phyloP scores from a whole-genome alignment of 192 early-diverging fungal genomes.

The Dissophora globulifera region DNA sequence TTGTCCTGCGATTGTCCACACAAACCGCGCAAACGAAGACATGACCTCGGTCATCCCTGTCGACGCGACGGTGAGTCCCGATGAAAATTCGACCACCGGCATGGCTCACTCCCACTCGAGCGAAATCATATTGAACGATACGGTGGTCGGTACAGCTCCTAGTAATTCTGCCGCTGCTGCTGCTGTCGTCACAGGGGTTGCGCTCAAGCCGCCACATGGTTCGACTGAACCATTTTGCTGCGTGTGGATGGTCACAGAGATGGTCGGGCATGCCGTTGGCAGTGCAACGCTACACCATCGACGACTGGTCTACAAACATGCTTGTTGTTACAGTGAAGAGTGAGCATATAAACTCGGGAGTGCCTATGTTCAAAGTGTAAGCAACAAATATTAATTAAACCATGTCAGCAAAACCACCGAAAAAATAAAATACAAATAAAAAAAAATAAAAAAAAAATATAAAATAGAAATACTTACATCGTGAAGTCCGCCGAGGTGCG shows the following conservation, averaged over 20 bases:
- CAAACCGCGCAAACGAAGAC: conserved; percentile 28
- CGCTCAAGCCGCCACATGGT: not conserved
- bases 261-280: conserved; percentile 80
- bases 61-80: conserved; percentile 19
- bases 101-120: conserved; percentile 20
- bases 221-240: conserved; percentile 38
- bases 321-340: conserved; percentile 53
- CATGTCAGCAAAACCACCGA: too few relatives aligned
- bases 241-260: conserved; percentile 63
- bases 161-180: conserved; percentile 28
- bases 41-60: conserved; percentile 24
- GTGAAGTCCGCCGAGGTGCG: conserved; percentile 49
- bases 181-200: too few relatives aligned
- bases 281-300: conserved; percentile 77
- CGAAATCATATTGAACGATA: conserved; percentile 24
- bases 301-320: conserved; percentile 75
- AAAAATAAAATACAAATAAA: too few relatives aligned
- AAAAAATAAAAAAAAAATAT: too few relatives aligned
- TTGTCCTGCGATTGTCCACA: conserved; percentile 5
- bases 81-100: conserved; percentile 19
- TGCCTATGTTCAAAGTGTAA: too few relatives aligned
- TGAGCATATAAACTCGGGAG: too few relatives aligned
- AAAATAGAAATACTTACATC: too few relatives aligned
- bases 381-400: too few relatives aligned
- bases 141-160: conserved; percentile 26